A percentile compares a stretch with the other conserved stretches of the same genome.
These are phyloP conservation scores for Capsicum pubescens DNA, from an alignment of 257 asterid species.

Conservation along the genomic window DNA sequence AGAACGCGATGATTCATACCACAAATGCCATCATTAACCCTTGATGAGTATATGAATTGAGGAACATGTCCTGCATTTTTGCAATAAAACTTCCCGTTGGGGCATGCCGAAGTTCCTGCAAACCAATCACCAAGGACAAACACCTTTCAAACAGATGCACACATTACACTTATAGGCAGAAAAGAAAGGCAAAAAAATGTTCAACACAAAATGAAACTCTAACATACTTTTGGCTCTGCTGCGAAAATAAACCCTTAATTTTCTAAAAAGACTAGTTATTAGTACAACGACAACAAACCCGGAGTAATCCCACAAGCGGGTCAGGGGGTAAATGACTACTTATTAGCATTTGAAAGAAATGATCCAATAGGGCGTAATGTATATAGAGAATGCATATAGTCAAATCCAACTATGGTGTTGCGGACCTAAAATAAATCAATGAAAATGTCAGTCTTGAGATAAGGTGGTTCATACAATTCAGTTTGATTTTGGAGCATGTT, in stretches of 20 bases:
- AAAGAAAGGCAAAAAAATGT: not conserved
- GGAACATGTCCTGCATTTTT: conserved; percentile 85
- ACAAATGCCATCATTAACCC: conserved; percentile 94
- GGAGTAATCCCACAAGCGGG: too few relatives aligned
- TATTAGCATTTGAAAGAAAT: not conserved
- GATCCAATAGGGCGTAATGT: not conserved
- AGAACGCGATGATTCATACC: conserved; percentile 50
- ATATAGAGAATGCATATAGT: not conserved
- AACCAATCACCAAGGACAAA: conserved; percentile 31
- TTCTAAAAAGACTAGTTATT: not conserved
- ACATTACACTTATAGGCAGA: not conserved
- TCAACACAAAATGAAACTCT: not conserved
- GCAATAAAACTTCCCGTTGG: conserved; percentile 85
- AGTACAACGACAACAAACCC: too few relatives aligned
- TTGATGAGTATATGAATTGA: conserved; percentile 66
- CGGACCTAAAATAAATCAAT: not conserved
- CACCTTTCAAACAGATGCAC: not conserved
- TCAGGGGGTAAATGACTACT: not conserved
- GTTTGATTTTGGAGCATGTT: not conserved
- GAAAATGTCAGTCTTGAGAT: not conserved
- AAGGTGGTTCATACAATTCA: not conserved
- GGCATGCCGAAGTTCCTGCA: conserved; percentile 99
- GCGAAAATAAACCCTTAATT: not conserved
- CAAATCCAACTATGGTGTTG: not conserved
- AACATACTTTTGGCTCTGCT: not conserved